Base-by-base conservation (phyloP, 2,329 filamentous ascomycete genomes). In the Boeremia exigua region DNA sequence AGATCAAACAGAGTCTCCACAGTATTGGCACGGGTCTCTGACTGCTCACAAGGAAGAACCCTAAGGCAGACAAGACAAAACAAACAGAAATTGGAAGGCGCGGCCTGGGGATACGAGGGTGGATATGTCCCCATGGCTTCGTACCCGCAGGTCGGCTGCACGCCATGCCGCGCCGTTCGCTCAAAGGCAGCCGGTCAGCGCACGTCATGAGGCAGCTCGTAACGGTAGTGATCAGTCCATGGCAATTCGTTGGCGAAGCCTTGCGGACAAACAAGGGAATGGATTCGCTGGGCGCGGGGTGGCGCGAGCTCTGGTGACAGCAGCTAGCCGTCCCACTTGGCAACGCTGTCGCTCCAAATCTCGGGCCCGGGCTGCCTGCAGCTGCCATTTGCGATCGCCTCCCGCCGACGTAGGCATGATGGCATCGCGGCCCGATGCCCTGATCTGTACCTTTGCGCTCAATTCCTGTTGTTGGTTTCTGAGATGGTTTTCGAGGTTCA, bases 121-220 rank as follows among this genome's bases (percentile, higher is more conserved):
- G 50, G 50, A 52, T 53, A 59, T 57, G 56, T 50, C 44, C 33
- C 48, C 51, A 49, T 34, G 47, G 15, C 19, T 40, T 46, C 23
- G 39, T 43, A 34, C 46, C 56, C 27, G 36, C 19, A 40, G 28
- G 30, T 56, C 48, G 48, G 64, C 49, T 36, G 44, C 50, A 53
- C 37, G 32, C 51, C 48, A 54, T 54, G 55, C 40, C 44, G 48
- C 45, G 43, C 44, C 54, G 44, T 39, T 34, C 46, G 39, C 43
- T 49, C 55, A 54, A 28, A 50, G 42, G 50, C 17, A 38, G 33
- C 32, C 19, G 37, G 53, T 37, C 15, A 43, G 46, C 39, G 55
- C 50, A 71, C 70, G 70, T 73, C 71, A 74, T 70, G 65, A 65
- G 67, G 52, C 42, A 38, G 50, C 68, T 66, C 15, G 49, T 60